A percentile compares a stretch with the other conserved stretches of the same genome.
These are phyloP conservation scores for Puccinia brachypodii DNA, from an alignment of 1,284 basidiomycete species.

Conservation along the genomic window DNA sequence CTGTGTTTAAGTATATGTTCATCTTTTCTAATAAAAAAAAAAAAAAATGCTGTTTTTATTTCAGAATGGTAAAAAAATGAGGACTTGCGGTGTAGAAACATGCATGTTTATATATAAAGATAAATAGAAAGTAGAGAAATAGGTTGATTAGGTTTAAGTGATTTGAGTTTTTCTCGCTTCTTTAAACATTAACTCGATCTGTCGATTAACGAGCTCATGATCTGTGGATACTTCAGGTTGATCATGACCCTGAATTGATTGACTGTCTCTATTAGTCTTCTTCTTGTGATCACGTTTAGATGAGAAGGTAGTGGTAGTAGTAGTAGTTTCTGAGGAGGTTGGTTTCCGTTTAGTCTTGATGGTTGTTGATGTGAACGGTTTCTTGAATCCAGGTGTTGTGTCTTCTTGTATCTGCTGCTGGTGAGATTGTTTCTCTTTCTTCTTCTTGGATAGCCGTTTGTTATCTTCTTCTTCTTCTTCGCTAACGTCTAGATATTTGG, in stretches of 20 bases:
- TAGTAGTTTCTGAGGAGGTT: too few relatives aligned
- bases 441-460: background rate
- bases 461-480: background rate
- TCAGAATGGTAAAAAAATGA: too few relatives aligned
- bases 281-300: background rate
- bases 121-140: too few relatives aligned
- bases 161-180: background rate
- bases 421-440: background rate
- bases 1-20: too few relatives aligned
- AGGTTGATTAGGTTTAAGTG: background rate
- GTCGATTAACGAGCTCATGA: background rate
- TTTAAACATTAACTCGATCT: slow-evolving; percentile 13
- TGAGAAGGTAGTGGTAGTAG: background rate
- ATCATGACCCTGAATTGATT: background rate
- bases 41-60: too few relatives aligned
- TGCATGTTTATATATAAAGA: too few relatives aligned
- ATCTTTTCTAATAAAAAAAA: too few relatives aligned
- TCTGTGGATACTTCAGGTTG: background rate
- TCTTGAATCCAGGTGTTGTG: background rate
- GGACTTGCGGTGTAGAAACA: too few relatives aligned
- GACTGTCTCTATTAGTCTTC: background rate
- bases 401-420: background rate
- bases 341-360: slow-evolving; percentile 16
- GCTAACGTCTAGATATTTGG: too few relatives aligned
- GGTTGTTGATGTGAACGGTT: background rate